These are phyloP conservation scores for Penicillium frequentans DNA, from an alignment of 2,329 filamentous ascomycete species.

Conservation along the genomic window DNA sequence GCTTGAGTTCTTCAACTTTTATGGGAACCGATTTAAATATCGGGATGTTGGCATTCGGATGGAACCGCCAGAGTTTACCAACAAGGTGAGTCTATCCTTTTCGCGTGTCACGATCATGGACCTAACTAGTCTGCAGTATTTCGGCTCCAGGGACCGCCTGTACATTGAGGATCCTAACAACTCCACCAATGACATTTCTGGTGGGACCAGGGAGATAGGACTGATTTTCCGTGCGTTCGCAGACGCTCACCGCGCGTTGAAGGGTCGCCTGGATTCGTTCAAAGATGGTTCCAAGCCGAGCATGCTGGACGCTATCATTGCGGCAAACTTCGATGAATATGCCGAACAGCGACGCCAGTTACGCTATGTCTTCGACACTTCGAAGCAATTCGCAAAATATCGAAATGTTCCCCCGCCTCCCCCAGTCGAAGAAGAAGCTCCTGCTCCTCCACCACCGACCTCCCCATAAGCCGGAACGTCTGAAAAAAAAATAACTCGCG, in stretches of 20 bases:
- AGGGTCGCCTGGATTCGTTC: slow-evolving; percentile 54
- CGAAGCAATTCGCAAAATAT: slow-evolving; percentile 35
- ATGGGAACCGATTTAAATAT: slow-evolving; percentile 79
- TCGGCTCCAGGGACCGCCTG: slow-evolving; percentile 62
- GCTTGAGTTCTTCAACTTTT: slow-evolving; percentile 85
- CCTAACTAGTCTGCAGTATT: slow-evolving; percentile 43
- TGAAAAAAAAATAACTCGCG: background rate
- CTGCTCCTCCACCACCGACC: slow-evolving; percentile 17
- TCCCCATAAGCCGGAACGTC: background rate
- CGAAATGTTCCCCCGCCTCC: slow-evolving; percentile 17
- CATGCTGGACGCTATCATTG: slow-evolving; percentile 71
- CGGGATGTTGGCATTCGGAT: slow-evolving; percentile 70
- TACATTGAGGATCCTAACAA: slow-evolving; percentile 93
- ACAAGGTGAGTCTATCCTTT: slow-evolving; percentile 60
- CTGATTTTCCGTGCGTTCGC: slow-evolving; percentile 70
- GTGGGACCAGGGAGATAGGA: slow-evolving; percentile 71
- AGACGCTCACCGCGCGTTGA: slow-evolving; percentile 60
- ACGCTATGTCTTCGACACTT: slow-evolving; percentile 50
- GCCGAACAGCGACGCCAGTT: slow-evolving; percentile 66
- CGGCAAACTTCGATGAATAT: slow-evolving; percentile 77
- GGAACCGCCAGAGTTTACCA: slow-evolving; percentile 70
- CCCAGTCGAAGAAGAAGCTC: slow-evolving; percentile 14
- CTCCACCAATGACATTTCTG: slow-evolving; percentile 80
- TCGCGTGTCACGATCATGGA: background rate
- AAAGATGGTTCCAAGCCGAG: slow-evolving; percentile 42